These are phyloP conservation scores for Ceratobasidium sp. DNA, from an alignment of 1,284 basidiomycete genomes.

Conservation along the genomic window DNA sequence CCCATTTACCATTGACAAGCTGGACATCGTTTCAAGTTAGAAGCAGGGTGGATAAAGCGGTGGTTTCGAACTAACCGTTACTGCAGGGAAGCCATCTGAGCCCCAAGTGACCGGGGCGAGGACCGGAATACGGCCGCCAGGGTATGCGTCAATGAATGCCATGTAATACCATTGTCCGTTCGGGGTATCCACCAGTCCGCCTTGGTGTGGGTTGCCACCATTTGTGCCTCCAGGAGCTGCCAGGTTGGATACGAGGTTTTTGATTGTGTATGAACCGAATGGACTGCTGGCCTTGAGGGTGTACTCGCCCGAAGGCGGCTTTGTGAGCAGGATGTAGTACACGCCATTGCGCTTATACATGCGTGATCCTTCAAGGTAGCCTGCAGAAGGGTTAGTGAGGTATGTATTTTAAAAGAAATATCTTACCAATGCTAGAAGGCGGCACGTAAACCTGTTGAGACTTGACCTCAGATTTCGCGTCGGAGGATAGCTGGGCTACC, in stretches of 20 bases:
- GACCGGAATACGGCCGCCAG: constrained; percentile 37
- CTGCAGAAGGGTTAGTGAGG: not conserved
- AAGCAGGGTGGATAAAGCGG: not conserved
- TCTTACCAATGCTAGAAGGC: constrained; percentile 38
- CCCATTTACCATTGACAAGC: constrained; percentile 45
- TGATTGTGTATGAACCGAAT: constrained; percentile 26
- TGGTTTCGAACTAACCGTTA: constrained; percentile 26
- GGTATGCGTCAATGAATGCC: constrained; percentile 44
- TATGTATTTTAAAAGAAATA: no score
- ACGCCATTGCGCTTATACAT: constrained; percentile 43
- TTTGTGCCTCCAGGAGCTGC: constrained; percentile 21
- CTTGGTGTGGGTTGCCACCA: constrained; percentile 43
- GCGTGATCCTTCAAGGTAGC: constrained; percentile 45
- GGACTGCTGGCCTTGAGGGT: constrained; percentile 44
- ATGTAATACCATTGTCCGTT: constrained; percentile 33
- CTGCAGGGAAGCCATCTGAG: constrained; percentile 37
- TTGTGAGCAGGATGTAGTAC: constrained; percentile 44
- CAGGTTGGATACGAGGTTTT: constrained; percentile 14
- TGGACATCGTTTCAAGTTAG: not conserved
- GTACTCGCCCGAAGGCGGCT: constrained; percentile 36
- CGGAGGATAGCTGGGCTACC: constrained; percentile 35
- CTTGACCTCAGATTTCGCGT: constrained; percentile 38
- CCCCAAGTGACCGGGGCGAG: constrained; percentile 31
- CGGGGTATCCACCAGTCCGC: constrained; percentile 44
- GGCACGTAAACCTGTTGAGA: constrained; percentile 39